phyloP scores from a whole-genome alignment of 2,329 filamentous ascomycete genomes.

The Scleromitrula shiraiana region DNA sequence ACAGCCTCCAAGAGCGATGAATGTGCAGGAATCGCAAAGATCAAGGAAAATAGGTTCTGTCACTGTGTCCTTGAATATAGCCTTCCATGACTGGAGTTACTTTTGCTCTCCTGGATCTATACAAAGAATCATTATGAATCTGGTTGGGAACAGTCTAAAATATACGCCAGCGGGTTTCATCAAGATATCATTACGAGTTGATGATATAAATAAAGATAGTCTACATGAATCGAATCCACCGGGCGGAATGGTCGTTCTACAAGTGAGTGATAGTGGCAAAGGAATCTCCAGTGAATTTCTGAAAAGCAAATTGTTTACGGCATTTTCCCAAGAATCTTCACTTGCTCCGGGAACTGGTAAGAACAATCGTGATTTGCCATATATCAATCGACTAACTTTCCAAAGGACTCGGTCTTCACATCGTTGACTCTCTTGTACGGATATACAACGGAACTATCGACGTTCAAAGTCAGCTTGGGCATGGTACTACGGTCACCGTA shows the following conservation, averaged over 20 bases:
- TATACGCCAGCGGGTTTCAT: conserved; percentile 46
- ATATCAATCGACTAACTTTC: background rate
- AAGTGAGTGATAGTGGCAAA: conserved; percentile 51
- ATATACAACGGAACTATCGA: conserved; percentile 50
- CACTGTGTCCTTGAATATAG: conserved; percentile 10
- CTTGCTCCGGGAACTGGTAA: conserved; percentile 48
- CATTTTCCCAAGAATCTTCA: conserved; percentile 53
- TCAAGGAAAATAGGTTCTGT: background rate
- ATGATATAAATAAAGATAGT: conserved; percentile 2
- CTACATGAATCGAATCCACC: background rate
- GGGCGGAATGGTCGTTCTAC: conserved; percentile 27
- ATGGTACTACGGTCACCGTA: conserved; percentile 46
- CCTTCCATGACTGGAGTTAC: conserved; percentile 22
- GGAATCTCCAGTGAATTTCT: conserved; percentile 55
- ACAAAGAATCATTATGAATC: conserved; percentile 46
- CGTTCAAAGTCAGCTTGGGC: conserved; percentile 42
- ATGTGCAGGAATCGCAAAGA: background rate
- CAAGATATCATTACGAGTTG: conserved; percentile 25
- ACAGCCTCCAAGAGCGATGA: background rate
- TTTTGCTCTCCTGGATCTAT: conserved; percentile 44
- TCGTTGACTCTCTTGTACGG: conserved; percentile 50
- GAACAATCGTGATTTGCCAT: background rate
- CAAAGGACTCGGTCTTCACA: conserved; percentile 44
- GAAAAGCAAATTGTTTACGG: conserved; percentile 48
- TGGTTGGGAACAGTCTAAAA: conserved; percentile 53